Evolutionary conservation across 2,329 filamentous ascomycete species (phyloP).

Genomic region (Teratosphaeria zuluensis): DNA sequence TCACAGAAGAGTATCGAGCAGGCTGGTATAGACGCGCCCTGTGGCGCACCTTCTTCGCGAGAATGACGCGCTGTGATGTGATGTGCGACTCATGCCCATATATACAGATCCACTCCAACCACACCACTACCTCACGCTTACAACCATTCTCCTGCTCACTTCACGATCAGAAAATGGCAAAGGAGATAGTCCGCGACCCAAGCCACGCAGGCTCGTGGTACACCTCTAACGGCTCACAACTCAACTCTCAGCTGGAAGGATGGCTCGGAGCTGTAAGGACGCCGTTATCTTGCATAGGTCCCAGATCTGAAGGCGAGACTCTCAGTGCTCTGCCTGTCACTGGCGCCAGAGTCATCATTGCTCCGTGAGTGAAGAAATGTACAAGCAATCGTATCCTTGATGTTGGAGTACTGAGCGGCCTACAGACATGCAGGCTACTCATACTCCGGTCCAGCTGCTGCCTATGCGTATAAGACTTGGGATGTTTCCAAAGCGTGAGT

Average conservation of each 20-base stretch:
- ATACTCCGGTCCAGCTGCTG: conserved; percentile 85
- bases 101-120: neutral
- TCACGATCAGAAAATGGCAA: conserved; percentile 11
- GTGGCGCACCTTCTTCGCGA: neutral
- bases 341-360: conserved; percentile 76
- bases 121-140: neutral
- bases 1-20: neutral
- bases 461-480: conserved; percentile 85
- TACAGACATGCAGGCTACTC: conserved; percentile 82
- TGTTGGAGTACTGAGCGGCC: conserved; percentile 4
- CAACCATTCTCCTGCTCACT: neutral
- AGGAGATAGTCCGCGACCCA: conserved; percentile 43
- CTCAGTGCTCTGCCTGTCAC: conserved; percentile 51
- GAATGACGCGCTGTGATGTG: neutral
- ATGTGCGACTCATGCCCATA: neutral
- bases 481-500: conserved; percentile 66
- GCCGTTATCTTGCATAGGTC: conserved; percentile 51
- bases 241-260: conserved; percentile 60
- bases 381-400: no score
- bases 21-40: neutral
- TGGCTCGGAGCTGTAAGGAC: conserved; percentile 66
- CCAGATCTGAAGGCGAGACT: conserved; percentile 30
- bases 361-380: conserved; percentile 72
- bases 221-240: conserved; percentile 46
- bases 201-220: conserved; percentile 90